phyloP scores from a whole-genome alignment of 1,284 basidiomycete species.

The Melampsora medusae region DNA sequence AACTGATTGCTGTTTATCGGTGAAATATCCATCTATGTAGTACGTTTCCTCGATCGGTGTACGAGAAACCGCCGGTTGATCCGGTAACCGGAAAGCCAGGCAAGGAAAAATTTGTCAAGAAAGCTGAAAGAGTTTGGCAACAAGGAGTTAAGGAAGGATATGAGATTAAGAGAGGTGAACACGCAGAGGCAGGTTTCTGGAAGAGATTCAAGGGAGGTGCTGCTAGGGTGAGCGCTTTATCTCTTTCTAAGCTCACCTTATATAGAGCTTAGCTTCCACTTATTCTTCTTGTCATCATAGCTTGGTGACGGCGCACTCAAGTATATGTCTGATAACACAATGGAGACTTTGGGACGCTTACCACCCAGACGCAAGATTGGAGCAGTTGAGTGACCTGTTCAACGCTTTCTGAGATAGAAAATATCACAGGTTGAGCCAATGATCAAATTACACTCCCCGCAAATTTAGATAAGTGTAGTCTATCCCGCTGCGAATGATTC shows the following conservation, averaged over 20 bases:
- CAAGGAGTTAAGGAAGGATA: constrained; percentile 36
- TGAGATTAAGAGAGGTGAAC: constrained; percentile 37
- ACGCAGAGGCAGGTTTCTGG: constrained; percentile 19
- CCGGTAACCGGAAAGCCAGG: constrained; percentile 21
- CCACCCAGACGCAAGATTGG: constrained; percentile 35
- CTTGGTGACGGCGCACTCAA: constrained; percentile 22
- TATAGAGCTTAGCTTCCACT: background rate
- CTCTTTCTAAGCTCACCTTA: too few relatives aligned
- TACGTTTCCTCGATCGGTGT: constrained; percentile 37
- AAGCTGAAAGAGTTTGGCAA: constrained; percentile 39
- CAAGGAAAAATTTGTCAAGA: constrained; percentile 38
- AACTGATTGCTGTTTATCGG: background rate
- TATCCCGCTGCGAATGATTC: too few relatives aligned
- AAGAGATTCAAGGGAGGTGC: constrained; percentile 25
- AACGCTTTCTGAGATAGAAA: too few relatives aligned
- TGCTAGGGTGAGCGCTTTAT: too few relatives aligned
- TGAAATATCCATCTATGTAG: background rate
- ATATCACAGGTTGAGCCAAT: too few relatives aligned
- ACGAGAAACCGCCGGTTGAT: constrained; percentile 24
- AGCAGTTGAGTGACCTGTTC: background rate
- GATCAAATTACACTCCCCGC: too few relatives aligned
- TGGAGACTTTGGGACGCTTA: constrained; percentile 37
- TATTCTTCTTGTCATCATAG: constrained; percentile 7
- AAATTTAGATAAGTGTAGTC: too few relatives aligned
- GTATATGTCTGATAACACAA: constrained; percentile 19